Evolutionary conservation across 1,284 basidiomycete genomes (phyloP).

Genomic region (Naganishia liquefaciens): DNA sequence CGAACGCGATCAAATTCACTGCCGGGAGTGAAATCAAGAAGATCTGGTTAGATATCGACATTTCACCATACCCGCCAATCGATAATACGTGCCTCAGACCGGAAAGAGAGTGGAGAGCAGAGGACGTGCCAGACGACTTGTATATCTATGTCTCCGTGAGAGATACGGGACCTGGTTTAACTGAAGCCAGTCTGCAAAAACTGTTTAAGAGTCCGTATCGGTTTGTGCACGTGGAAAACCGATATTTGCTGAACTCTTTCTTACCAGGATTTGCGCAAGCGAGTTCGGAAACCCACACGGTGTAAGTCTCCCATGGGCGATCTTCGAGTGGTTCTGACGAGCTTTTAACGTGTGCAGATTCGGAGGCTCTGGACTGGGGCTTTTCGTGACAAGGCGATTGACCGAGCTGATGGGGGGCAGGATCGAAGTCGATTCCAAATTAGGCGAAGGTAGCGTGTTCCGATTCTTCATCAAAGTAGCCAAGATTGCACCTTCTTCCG

Average conservation of each 20-base stretch:
- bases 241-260: neutral
- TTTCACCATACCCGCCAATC: slow-evolving; percentile 42
- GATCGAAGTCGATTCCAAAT: slow-evolving; percentile 45
- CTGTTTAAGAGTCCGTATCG: slow-evolving; percentile 42
- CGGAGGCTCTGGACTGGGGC: slow-evolving; percentile 51
- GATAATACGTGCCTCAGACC: slow-evolving; percentile 43
- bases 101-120: neutral
- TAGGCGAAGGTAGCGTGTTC: slow-evolving; percentile 56
- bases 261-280: slow-evolving; percentile 43
- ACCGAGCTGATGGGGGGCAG: slow-evolving; percentile 48
- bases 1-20: slow-evolving; percentile 50
- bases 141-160: slow-evolving; percentile 48
- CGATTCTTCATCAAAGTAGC: slow-evolving; percentile 47
- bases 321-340: neutral
- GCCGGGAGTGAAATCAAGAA: slow-evolving; percentile 41
- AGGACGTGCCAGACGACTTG: slow-evolving; percentile 40
- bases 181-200: slow-evolving; percentile 43
- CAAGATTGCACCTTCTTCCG: slow-evolving; percentile 6
- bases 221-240: neutral
- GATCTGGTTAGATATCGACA: slow-evolving; percentile 45
- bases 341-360: slow-evolving; percentile 36
- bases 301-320: slow-evolving; percentile 17
- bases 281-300: slow-evolving; percentile 43
- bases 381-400: slow-evolving; percentile 50
- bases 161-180: slow-evolving; percentile 53